Base-by-base conservation (phyloP, 805 yeast species). In the Cyberlindnera subsufficiens region DNA sequence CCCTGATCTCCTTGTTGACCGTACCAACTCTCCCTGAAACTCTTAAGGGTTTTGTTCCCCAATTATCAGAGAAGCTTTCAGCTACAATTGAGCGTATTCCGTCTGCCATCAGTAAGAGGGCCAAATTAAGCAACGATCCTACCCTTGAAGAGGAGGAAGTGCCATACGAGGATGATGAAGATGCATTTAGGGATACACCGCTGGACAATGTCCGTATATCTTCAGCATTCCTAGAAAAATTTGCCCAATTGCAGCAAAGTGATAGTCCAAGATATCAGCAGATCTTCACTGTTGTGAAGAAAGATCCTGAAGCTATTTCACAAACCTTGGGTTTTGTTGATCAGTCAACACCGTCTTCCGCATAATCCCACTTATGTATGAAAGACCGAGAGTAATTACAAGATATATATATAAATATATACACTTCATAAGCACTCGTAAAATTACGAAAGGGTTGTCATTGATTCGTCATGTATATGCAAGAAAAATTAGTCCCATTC, bases 141-240 rank as follows among this genome's bases (percentile, higher is more conserved):
- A 17, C 10, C 8, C 30, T 32, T 8, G 45, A 37, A 14, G 44
- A 30, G 1, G 46, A 39, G 5, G 40, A 39, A 6, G 41, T 11
- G 30, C 42, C 38, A 31, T 42, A 30, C 18, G 69, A 66, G 31
- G 70, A 65, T 34, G 80, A 81, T 42, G 96, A 88, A 55, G 96
- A 83, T 56, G 79, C 93, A 13, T 74, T 84, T 60, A 78, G 82
- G 43, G 84, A 80, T 50, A 82, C 95, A 1, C 86, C 93, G 7
- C 69, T 91, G 44, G 97, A 90, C 60, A 68, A 73, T 35, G 63
- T 88, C 36, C 85, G 89, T 58, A 80, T 82, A 5, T 86, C 80
- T 65, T 66, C 70, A 36, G 79, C 77, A 5, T 79, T 89, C 61
- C 75, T 77, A 42, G 69, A 71, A n/a, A 72, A 74, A 40, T 67